Base-by-base conservation (phyloP, 208 protist genomes). In the Porcisia hertigi region DNA sequence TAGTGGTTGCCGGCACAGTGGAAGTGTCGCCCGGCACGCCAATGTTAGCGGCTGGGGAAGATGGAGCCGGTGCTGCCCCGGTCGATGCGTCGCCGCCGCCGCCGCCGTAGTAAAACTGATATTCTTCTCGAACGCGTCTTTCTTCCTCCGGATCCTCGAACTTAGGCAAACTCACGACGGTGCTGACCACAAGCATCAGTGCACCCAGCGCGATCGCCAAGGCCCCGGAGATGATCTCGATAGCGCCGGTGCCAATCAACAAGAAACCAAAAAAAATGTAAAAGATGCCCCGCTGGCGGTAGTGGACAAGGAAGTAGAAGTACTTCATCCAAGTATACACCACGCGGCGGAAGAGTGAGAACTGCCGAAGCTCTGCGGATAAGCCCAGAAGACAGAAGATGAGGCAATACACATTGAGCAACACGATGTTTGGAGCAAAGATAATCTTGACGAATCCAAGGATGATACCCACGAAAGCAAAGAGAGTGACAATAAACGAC, bases 181-280 rank as follows among this genome's bases (percentile, higher is more conserved):
- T 67, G 60, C 77, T 84, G 14, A 88, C 79, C 63, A 93, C 25
- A 63, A 94, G 78, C 81, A 96, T 93, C 34, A 94, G 41, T 25
- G 90, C 45, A 45, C 90, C 91, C 7, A 89, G 73, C 34, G 71
- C 75, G 39, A 94, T 82, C 12, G 88, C 69, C 23, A 91, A 25
- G 16, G 66, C 66, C 8, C 80, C 84, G 23, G 84, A 86, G 6
- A 94, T 67, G 71, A 89, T 85, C 62, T 84, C 76, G 45, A 90
- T 34, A 1, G 69, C 43, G 34, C 71, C 58, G 20, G 57, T 75
- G 0, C 83, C 90, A 58, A 97, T 74, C 20, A 88, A 65, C 43
- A 94, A 77, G n/a, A 82, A 73, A 30, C 92, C 93, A 58, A 96
- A 82, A 57, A 95, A 88, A 53, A 95, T 74, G 81, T 96, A 97